These are phyloP conservation scores for Adansonia gregorii DNA, from an alignment of 441 rosid genomes.

Conservation along the genomic window DNA sequence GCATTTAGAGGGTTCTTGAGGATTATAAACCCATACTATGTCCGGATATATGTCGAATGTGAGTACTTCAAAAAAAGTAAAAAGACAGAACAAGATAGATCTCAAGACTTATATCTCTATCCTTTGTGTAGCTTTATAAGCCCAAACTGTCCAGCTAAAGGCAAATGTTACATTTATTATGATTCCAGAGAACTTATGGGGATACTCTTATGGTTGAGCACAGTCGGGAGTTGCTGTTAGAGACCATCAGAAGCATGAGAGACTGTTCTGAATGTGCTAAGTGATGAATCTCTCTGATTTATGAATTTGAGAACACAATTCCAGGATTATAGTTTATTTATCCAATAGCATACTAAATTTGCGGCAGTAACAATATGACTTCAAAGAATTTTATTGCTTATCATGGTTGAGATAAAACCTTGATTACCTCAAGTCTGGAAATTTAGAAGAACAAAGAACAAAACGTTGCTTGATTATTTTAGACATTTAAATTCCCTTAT, in stretches of 20 bases:
- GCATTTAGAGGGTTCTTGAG: no score
- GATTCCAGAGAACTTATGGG: constrained; percentile 49
- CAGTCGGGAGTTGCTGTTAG: constrained; percentile 49
- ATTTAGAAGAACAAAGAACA: neutral
- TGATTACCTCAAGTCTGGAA: neutral
- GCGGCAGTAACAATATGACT: neutral
- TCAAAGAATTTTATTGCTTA: neutral
- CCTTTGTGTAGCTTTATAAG: neutral
- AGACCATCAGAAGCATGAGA: constrained; percentile 51
- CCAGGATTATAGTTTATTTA: neutral
- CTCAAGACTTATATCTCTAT: neutral
- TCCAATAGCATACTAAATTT: neutral
- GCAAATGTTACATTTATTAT: neutral
- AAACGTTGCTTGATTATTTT: neutral
- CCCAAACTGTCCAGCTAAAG: neutral
- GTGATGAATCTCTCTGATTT: neutral
- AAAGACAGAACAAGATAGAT: neutral
- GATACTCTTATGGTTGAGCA: constrained; percentile 40
- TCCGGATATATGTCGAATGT: no score
- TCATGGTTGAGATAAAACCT: neutral
- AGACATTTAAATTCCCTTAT: neutral
- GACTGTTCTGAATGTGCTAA: neutral
- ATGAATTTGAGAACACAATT: neutral
- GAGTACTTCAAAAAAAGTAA: no score
- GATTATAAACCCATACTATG: no score